Percentiles rank a stretch among this genome's conserved stretches.
Evolutionary conservation across 257 asterid genomes (phyloP).

Genomic region (Echites panduratus): DNA sequence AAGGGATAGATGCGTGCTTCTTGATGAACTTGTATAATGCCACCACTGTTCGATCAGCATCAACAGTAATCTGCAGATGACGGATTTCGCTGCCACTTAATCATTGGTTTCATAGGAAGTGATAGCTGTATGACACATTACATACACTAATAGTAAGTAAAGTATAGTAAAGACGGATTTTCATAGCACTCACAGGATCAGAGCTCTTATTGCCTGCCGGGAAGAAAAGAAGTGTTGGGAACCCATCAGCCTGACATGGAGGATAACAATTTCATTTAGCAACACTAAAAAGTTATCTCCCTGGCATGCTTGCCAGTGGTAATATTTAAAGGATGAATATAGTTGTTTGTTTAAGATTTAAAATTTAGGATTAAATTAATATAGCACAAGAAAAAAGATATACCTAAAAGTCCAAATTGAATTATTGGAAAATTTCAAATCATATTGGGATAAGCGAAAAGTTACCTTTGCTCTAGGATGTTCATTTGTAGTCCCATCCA

Average conservation of each 20-base stretch:
- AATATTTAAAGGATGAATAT: not conserved
- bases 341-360: not conserved
- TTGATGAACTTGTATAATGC: constrained; percentile 77
- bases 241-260: constrained; percentile 75
- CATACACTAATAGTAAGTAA: not conserved
- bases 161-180: not conserved
- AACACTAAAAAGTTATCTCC: not conserved
- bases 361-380: not conserved
- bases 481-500: constrained; percentile 94
- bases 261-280: not conserved
- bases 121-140: not conserved
- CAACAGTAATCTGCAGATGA: constrained; percentile 58
- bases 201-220: constrained; percentile 76
- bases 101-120: not conserved
- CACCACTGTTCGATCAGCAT: constrained; percentile 73
- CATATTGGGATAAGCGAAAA: not conserved
- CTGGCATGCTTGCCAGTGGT: not conserved
- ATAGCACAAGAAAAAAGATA: not conserved
- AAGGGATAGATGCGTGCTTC: constrained; percentile 80
- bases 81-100: not conserved
- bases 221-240: constrained; percentile 86
- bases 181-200: constrained; percentile 61
- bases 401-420: not conserved
- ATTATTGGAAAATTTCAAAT: not conserved
- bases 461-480: constrained; percentile 81